Evolutionary conservation across 306 rosid genomes (phyloP).

Genomic region (Acacia acuminata): DNA sequence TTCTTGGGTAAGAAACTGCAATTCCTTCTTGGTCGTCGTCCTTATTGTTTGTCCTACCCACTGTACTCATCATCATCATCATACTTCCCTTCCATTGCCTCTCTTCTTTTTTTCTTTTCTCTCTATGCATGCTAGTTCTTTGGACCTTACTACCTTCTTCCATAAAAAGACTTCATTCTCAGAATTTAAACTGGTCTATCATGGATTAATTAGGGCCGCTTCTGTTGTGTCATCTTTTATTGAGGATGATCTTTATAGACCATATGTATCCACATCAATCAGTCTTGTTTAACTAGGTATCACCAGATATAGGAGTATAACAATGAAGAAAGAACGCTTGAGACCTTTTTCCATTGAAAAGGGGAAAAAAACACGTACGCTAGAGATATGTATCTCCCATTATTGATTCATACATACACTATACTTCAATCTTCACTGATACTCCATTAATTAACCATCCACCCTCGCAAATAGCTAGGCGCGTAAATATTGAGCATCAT

Average conservation of each 20-base stretch:
- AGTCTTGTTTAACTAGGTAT: constrained; percentile 25
- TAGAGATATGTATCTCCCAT: too few species aligned
- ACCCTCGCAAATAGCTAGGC: too few species aligned
- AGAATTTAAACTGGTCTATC: not conserved
- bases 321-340: not conserved
- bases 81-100: constrained; percentile 33
- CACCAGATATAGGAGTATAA: not conserved
- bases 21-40: constrained; percentile 43
- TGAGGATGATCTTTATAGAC: not conserved
- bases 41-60: constrained; percentile 53
- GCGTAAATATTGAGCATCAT: too few species aligned
- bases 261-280: not conserved
- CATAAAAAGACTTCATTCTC: not conserved
- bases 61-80: constrained; percentile 21
- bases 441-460: too few species aligned
- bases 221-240: not conserved
- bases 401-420: too few species aligned
- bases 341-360: too few species aligned
- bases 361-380: too few species aligned
- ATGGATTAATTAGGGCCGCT: not conserved
- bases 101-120: constrained; percentile 25
- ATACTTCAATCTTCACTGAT: too few species aligned
- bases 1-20: constrained; percentile 57
- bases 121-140: not conserved
- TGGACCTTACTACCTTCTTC: not conserved